A percentile compares a stretch with the other conserved stretches of the same genome.
Evolutionary conservation across 1,284 basidiomycete genomes (phyloP).

Genomic region (Coniferiporia sulphurascens): DNA sequence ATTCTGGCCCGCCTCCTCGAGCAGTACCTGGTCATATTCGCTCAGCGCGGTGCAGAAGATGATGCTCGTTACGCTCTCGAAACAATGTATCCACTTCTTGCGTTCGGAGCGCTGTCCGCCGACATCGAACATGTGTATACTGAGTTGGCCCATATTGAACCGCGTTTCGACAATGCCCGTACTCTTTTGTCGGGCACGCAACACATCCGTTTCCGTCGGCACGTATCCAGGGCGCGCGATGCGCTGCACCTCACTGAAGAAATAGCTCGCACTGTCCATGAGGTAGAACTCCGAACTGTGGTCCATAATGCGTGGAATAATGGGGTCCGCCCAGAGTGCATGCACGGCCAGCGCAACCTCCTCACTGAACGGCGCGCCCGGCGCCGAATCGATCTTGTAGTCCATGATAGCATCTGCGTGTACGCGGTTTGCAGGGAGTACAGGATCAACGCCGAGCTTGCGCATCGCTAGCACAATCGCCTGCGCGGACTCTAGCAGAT

Average conservation of each 20-base stretch:
- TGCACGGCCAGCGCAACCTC: slow-evolving; percentile 77
- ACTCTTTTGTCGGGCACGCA: slow-evolving; percentile 87
- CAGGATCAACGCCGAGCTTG: slow-evolving; percentile 84
- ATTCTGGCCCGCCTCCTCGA: slow-evolving; percentile 52
- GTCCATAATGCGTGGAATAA: slow-evolving; percentile 85
- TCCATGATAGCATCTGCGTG: slow-evolving; percentile 59
- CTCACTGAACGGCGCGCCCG: slow-evolving; percentile 37
- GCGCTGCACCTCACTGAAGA: slow-evolving; percentile 81
- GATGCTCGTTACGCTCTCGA: slow-evolving; percentile 59
- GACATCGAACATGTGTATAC: slow-evolving; percentile 45
- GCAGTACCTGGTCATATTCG: slow-evolving; percentile 54
- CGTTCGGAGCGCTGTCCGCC: slow-evolving; percentile 57
- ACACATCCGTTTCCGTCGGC: slow-evolving; percentile 86
- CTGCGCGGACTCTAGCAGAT: slow-evolving; percentile 86
- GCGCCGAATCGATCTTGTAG: slow-evolving; percentile 36
- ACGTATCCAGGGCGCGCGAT: slow-evolving; percentile 80
- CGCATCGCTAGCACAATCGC: slow-evolving; percentile 86
- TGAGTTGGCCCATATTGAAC: slow-evolving; percentile 49
- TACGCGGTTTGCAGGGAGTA: slow-evolving; percentile 71
- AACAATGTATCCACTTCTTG: slow-evolving; percentile 58
- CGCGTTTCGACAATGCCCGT: slow-evolving; percentile 92
- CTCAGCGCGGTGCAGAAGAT: slow-evolving; percentile 46
- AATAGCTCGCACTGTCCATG: slow-evolving; percentile 96
- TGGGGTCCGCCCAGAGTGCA: slow-evolving; percentile 87
- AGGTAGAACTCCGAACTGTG: slow-evolving; percentile 88